Evolutionary conservation across 495 filamentous ascomycete genomes (phyloP).

Genomic region (Lasiosphaeria ovina): DNA sequence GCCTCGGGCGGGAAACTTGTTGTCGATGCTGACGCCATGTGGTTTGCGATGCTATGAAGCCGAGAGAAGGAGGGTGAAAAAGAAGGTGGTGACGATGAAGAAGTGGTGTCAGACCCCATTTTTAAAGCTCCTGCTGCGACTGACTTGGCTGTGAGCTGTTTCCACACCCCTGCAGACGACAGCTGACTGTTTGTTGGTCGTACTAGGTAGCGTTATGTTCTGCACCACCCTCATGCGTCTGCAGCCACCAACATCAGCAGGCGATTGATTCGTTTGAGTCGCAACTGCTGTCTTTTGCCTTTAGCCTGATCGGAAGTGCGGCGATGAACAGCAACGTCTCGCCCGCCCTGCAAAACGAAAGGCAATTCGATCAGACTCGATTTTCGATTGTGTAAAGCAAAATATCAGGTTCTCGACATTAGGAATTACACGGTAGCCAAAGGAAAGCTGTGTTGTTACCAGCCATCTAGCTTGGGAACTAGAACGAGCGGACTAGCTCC

Average conservation of each 20-base stretch:
- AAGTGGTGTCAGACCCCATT: conserved; percentile 29
- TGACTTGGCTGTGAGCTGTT: conserved; percentile 15
- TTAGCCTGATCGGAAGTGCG: conserved; percentile 13
- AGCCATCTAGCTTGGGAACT: no score
- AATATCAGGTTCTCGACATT: no score
- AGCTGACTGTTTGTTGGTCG: background rate
- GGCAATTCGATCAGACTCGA: conserved; percentile 17
- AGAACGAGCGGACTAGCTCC: no score
- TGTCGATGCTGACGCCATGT: conserved; percentile 41
- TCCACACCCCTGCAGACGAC: conserved; percentile 16
- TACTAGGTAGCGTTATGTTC: no score
- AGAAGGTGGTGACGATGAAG: conserved; percentile 21
- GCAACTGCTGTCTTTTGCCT: conserved; percentile 7
- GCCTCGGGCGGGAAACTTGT: conserved; percentile 74
- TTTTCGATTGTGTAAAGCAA: conserved; percentile 10
- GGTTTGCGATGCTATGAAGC: conserved; percentile 45
- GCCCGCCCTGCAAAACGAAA: background rate
- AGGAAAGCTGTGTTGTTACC: no score
- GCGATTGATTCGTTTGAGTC: no score
- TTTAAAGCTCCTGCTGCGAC: conserved; percentile 18
- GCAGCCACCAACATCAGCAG: conserved; percentile 1
- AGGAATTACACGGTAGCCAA: no score
- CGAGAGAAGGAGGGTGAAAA: conserved; percentile 32
- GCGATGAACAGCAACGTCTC: conserved; percentile 8
- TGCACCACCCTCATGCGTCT: background rate